A percentile compares a stretch with the other conserved stretches of the same genome.
Evolutionary conservation across 2,329 filamentous ascomycete genomes (phyloP).

Genomic region (Hypomyces rosellus): DNA sequence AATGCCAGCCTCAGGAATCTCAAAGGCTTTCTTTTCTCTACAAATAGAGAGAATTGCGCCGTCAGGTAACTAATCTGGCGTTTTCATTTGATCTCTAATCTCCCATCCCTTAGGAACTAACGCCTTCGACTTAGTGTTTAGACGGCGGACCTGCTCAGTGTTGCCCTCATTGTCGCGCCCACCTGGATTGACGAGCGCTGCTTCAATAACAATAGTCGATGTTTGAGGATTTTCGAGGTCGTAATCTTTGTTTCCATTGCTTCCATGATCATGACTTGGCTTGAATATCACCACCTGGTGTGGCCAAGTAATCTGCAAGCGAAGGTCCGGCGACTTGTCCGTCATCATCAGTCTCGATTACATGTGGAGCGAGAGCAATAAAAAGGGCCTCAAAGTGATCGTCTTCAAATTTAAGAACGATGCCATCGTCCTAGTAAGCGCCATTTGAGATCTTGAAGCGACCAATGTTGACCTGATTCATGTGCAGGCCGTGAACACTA

Average conservation of each 20-base stretch:
- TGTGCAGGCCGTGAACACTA: slow-evolving; percentile 10
- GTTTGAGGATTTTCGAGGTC: too few relatives aligned
- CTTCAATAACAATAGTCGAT: too few relatives aligned
- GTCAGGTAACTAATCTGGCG: not conserved
- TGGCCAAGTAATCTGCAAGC: too few relatives aligned
- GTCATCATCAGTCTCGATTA: slow-evolving; percentile 9
- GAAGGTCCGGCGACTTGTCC: not conserved
- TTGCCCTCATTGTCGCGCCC: too few relatives aligned
- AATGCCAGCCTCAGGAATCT: too few relatives aligned
- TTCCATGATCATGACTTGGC: too few relatives aligned
- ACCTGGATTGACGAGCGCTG: too few relatives aligned
- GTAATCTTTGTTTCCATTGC: too few relatives aligned
- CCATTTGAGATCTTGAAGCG: slow-evolving; percentile 5
- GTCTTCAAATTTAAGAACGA: slow-evolving; percentile 11
- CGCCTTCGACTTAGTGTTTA: not conserved
- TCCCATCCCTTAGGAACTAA: slow-evolving; percentile 1
- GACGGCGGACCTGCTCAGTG: slow-evolving; percentile 6
- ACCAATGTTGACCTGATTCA: slow-evolving; percentile 10
- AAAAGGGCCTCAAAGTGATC: slow-evolving; percentile 11
- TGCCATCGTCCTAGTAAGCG: slow-evolving; percentile 10
- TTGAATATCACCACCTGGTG: too few relatives aligned
- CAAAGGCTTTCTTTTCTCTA: too few relatives aligned
- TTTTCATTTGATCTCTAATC: slow-evolving; percentile 4
- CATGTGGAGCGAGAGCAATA: slow-evolving; percentile 12
- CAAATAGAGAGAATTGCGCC: too few relatives aligned